Evolutionary conservation across 2,329 filamentous ascomycete species (phyloP), one percentile per base, ranked within the genome.

Genomic region (Hypomyces perniciosus): DNA sequence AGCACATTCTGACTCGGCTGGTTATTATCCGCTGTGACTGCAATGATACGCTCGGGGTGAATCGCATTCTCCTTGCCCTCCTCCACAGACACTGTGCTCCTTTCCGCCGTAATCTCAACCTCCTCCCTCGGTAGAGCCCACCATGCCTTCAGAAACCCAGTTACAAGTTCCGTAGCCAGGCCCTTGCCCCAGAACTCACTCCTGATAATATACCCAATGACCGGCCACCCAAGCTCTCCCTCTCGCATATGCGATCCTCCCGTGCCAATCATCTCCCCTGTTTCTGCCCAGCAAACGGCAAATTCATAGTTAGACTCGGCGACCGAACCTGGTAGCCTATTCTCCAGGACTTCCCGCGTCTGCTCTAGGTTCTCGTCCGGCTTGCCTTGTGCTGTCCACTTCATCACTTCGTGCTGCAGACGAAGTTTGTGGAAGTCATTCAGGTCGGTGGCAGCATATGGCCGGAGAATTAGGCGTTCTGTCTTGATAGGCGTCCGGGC

Each of bases 371-470:
- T 67, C 48, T 59, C 54, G 65, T 84, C 76, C 7, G 68, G 57
- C 7, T 57, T 50, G 51, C 72, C 74, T 56, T 61, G 56, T 3
- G 54, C 48, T 48, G 82, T 83, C 72, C 76, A 83, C 49, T 65
- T 64, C 84, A 88, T 87, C 43, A 84, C 79, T 56, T 83, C 80
- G 4, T 75, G 72, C 61, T 83, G 72, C 10, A 69, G 71, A 27
- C 83, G 79, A 48, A 88, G 68, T 26, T 66, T 65, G 55, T 80
- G 68, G 12, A 83, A 54, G 6, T 68, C 74, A 1, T 68, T 64
- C 2, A 79, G 67, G 62, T 87, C 82, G 3, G 72, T 67, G 13
- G 72, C 63, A 1, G 60, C 58, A 37, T 79, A 65, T 2, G 77
- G 76, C 12, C 81, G 72, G 46, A 86, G 64, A 28, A 79, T 59